A percentile compares a stretch with the other conserved stretches of the same genome.
These are phyloP conservation scores for Citrus mangshanensis DNA, from an alignment of 345 rosid species.

Conservation along the genomic window DNA sequence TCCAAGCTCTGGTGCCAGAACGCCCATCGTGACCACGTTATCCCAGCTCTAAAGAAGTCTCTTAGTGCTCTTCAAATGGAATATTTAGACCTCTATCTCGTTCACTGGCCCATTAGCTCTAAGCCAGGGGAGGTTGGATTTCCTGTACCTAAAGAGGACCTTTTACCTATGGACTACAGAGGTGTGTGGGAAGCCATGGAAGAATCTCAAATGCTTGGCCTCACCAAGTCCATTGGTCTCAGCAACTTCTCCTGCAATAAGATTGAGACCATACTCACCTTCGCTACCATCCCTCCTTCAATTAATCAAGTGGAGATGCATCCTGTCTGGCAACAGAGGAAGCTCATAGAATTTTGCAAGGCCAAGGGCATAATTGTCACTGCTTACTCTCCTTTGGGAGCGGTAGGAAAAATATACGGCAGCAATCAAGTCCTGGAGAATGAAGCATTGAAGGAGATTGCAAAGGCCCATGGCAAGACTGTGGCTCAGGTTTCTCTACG, in stretches of 20 bases:
- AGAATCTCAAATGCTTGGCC: conserved; percentile 14
- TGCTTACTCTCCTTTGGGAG: conserved; percentile 21
- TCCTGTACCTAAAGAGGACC: neutral
- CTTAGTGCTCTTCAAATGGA: conserved; percentile 21
- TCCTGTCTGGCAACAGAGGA: conserved; percentile 22
- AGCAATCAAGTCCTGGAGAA: conserved; percentile 18
- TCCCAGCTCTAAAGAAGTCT: conserved; percentile 41
- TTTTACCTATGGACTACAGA: conserved; percentile 13
- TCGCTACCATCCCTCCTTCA: conserved; percentile 7
- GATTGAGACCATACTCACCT: neutral
- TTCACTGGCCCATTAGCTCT: conserved; percentile 5
- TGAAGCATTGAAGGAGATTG: conserved; percentile 11
- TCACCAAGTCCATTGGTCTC: conserved; percentile 13
- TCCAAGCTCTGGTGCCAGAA: conserved; percentile 55
- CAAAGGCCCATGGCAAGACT: neutral
- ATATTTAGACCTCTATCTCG: conserved; percentile 14
- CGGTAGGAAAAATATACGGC: conserved; percentile 4
- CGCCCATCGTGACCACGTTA: conserved; percentile 48
- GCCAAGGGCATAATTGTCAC: neutral
- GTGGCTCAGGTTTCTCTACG: too few species aligned
- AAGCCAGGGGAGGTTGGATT: neutral
- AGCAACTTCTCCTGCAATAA: conserved; percentile 19
- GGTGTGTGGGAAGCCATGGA: conserved; percentile 23
- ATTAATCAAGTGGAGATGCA: conserved; percentile 24
- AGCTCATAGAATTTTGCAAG: conserved; percentile 7